These are phyloP conservation scores for Russula sp. DNA, from an alignment of 768 basidiomycete species.

Conservation along the genomic window DNA sequence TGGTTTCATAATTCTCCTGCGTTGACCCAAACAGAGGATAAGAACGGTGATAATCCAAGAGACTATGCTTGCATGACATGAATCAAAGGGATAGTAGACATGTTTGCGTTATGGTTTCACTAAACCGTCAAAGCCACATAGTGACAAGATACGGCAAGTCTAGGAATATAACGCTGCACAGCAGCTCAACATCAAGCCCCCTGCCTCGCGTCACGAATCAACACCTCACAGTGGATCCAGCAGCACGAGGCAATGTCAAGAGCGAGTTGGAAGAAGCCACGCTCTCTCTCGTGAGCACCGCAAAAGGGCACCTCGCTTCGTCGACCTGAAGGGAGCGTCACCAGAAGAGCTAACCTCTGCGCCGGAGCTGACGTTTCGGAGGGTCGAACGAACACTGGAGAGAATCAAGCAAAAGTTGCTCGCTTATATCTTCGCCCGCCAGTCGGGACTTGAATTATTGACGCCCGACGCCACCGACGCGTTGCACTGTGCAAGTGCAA, in stretches of 20 bases:
- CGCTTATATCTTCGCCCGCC: constrained; percentile 16
- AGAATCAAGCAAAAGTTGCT: constrained; percentile 21
- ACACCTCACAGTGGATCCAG: constrained; percentile 49
- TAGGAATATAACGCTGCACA: constrained; percentile 74
- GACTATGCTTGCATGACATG: background rate
- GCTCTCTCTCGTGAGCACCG: constrained; percentile 47
- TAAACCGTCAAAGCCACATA: constrained; percentile 78
- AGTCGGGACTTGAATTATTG: constrained; percentile 22
- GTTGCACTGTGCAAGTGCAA: constrained; percentile 4
- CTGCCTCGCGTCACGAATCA: constrained; percentile 37
- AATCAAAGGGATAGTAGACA: constrained; percentile 11
- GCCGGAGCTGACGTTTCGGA: constrained; percentile 53
- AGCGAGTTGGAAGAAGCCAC: constrained; percentile 24
- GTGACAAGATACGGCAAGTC: constrained; percentile 69
- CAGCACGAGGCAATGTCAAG: constrained; percentile 32
- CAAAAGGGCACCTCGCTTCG: constrained; percentile 60
- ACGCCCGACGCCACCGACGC: constrained; percentile 26
- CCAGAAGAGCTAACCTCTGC: constrained; percentile 46
- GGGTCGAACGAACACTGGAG: constrained; percentile 63
- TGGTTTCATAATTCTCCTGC: background rate
- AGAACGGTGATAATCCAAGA: background rate
- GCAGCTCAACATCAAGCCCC: constrained; percentile 38
- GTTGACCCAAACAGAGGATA: background rate
- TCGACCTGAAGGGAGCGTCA: constrained; percentile 68
- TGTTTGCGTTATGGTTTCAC: constrained; percentile 80